These are phyloP conservation scores for Coccomyxa sp. DNA, from an alignment of 139 green algal genomes.

Conservation along the genomic window DNA sequence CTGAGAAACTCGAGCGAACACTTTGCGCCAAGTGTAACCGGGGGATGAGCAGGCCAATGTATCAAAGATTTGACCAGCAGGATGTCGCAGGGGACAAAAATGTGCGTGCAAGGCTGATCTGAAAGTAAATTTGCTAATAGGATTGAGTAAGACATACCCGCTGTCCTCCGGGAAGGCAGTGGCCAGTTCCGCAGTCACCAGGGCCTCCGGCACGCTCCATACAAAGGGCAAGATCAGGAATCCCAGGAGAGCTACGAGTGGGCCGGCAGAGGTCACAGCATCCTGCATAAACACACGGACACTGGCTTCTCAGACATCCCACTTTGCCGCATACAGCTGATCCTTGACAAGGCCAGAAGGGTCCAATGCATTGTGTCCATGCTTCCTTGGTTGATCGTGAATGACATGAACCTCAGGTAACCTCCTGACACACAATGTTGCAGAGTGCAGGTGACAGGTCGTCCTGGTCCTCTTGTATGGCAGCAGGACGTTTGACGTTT, in stretches of 20 bases:
- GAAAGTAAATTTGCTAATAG: too few relatives aligned
- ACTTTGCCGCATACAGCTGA: not conserved
- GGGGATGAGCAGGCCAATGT: too few relatives aligned
- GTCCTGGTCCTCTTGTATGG: too few relatives aligned
- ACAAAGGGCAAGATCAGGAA: constrained; percentile 79
- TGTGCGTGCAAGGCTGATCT: too few relatives aligned
- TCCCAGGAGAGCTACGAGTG: constrained; percentile 77
- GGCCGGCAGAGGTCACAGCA: constrained; percentile 69
- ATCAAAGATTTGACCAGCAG: too few relatives aligned
- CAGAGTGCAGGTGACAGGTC: too few relatives aligned
- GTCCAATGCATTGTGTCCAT: not conserved
- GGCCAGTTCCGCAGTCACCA: constrained; percentile 87
- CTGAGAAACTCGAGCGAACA: too few relatives aligned
- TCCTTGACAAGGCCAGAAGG: not conserved
- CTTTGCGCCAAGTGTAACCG: too few relatives aligned
- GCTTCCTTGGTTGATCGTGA: not conserved
- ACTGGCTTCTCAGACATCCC: too few relatives aligned
- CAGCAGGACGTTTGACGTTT: too few relatives aligned
- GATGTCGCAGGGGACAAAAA: too few relatives aligned
- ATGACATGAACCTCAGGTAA: not conserved
- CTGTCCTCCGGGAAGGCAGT: constrained; percentile 95
- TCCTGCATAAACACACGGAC: constrained; percentile 44
- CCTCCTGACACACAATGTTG: not conserved
- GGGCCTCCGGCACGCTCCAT: constrained; percentile 89
- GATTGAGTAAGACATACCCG: constrained; percentile 56